Evolutionary conservation across 345 rosid species (phyloP).

Genomic region (Arabidopsis thaliana): DNA sequence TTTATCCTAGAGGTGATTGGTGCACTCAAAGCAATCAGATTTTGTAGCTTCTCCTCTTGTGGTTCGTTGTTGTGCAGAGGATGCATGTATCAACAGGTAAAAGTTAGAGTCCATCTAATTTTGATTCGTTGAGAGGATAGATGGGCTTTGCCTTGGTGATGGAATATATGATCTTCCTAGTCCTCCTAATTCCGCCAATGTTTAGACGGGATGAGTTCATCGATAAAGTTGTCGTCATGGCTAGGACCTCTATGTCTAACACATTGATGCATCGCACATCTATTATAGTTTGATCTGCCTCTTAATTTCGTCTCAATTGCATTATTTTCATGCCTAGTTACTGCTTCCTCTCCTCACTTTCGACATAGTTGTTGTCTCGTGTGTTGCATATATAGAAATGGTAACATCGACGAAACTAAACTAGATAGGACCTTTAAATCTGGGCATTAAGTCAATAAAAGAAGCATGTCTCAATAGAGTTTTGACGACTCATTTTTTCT

Average conservation of each 20-base stretch:
- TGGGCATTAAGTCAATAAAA: too few relatives aligned
- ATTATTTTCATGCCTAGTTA: not conserved
- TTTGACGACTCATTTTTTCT: too few relatives aligned
- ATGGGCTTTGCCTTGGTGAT: not conserved
- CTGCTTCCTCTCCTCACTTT: not conserved
- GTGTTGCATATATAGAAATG: not conserved
- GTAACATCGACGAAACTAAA: too few relatives aligned
- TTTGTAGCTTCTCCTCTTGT: not conserved
- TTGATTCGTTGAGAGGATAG: not conserved
- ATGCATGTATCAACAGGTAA: not conserved
- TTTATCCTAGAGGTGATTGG: not conserved
- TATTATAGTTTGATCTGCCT: not conserved
- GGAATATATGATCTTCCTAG: not conserved
- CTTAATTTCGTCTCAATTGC: not conserved
- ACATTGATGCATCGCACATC: not conserved
- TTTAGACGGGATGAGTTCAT: too few relatives aligned
- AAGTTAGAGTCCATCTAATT: not conserved
- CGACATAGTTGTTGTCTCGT: not conserved
- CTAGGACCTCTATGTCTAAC: not conserved
- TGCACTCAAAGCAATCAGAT: not conserved
- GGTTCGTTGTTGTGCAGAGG: conserved; percentile 6
- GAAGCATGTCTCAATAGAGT: too few relatives aligned
- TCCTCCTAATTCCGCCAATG: not conserved
- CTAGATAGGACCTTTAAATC: too few relatives aligned
- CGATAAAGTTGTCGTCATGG: not conserved